Percentiles rank a stretch among this genome's conserved stretches.
These are phyloP conservation scores for Microsporum ferrugineum DNA, from an alignment of 2,329 filamentous ascomycete species.

Conservation along the genomic window DNA sequence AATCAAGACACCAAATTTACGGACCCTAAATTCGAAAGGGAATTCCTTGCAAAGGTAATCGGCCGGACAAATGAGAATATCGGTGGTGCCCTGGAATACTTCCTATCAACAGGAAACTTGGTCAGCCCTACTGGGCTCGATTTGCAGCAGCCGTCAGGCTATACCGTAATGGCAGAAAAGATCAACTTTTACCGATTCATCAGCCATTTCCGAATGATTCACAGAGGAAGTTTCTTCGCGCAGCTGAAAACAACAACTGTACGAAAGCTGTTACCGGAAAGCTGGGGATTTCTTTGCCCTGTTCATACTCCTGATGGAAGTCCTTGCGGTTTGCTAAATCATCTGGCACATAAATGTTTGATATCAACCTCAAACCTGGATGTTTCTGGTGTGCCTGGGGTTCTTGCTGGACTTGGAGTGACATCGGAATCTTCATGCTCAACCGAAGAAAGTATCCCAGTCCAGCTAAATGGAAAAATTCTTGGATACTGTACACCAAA, in stretches of 20 bases:
- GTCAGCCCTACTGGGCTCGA: slow-evolving; percentile 85
- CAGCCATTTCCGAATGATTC: slow-evolving; percentile 97
- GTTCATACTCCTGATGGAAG: slow-evolving; percentile 95
- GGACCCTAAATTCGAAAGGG: slow-evolving; percentile 63
- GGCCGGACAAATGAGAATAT: slow-evolving; percentile 77
- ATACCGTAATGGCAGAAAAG: slow-evolving; percentile 94
- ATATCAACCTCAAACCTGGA: slow-evolving; percentile 68
- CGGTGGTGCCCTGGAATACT: slow-evolving; percentile 81
- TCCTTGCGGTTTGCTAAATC: slow-evolving; percentile 88
- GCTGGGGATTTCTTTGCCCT: slow-evolving; percentile 95
- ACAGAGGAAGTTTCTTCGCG: slow-evolving; percentile 97
- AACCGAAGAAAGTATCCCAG: slow-evolving; percentile 69
- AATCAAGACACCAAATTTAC: slow-evolving; percentile 52
- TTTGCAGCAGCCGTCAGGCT: slow-evolving; percentile 86
- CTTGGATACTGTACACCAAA: slow-evolving; percentile 82
- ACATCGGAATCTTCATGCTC: slow-evolving; percentile 64
- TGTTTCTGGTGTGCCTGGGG: slow-evolving; percentile 58
- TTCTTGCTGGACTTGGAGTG: slow-evolving; percentile 70
- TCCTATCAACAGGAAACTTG: slow-evolving; percentile 89
- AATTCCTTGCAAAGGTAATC: slow-evolving; percentile 70
- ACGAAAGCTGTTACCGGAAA: slow-evolving; percentile 86
- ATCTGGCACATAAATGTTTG: slow-evolving; percentile 88
- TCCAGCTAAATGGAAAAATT: slow-evolving; percentile 83
- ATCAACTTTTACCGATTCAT: slow-evolving; percentile 98
- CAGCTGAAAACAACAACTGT: slow-evolving; percentile 96